Evolutionary conservation across 495 filamentous ascomycete species (phyloP).

Genomic region (Hypoxylon fuscum): DNA sequence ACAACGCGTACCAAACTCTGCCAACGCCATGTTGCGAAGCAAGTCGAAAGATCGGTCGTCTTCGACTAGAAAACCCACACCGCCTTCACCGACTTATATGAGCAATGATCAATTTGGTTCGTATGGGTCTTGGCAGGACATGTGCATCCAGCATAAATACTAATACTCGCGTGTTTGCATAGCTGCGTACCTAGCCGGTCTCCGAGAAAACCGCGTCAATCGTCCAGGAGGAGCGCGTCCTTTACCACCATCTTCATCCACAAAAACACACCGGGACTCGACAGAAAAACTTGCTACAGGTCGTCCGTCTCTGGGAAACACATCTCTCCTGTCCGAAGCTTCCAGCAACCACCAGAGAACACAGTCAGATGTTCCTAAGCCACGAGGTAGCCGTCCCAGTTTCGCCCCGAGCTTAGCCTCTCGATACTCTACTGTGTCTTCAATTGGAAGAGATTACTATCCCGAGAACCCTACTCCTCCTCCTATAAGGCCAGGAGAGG

Average conservation of each 20-base stretch:
- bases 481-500: slow-evolving; percentile 58
- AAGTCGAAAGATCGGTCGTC: slow-evolving; percentile 41
- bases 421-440: slow-evolving; percentile 48
- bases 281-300: slow-evolving; percentile 38
- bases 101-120: slow-evolving; percentile 86
- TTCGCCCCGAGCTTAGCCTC: slow-evolving; percentile 53
- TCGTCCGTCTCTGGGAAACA: slow-evolving; percentile 44
- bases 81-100: slow-evolving; percentile 84
- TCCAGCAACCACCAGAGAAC: slow-evolving; percentile 49
- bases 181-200: slow-evolving; percentile 81
- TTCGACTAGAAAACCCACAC: slow-evolving; percentile 67
- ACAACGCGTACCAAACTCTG: slow-evolving; percentile 1
- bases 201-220: slow-evolving; percentile 79
- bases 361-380: slow-evolving; percentile 41
- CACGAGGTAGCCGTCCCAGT: slow-evolving; percentile 46
- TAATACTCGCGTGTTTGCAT: slow-evolving; percentile 42
- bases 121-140: slow-evolving; percentile 45
- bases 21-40: slow-evolving; percentile 35
- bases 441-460: slow-evolving; percentile 54
- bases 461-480: slow-evolving; percentile 46
- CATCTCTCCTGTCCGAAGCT: slow-evolving; percentile 53
- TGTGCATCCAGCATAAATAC: slow-evolving; percentile 42
- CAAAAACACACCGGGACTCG: slow-evolving; percentile 45
- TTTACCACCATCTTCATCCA: slow-evolving; percentile 64
- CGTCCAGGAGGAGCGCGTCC: slow-evolving; percentile 84